These are phyloP conservation scores for Neofusicoccum sp. DNA, from an alignment of 2,329 filamentous ascomycete species.

Conservation along the genomic window DNA sequence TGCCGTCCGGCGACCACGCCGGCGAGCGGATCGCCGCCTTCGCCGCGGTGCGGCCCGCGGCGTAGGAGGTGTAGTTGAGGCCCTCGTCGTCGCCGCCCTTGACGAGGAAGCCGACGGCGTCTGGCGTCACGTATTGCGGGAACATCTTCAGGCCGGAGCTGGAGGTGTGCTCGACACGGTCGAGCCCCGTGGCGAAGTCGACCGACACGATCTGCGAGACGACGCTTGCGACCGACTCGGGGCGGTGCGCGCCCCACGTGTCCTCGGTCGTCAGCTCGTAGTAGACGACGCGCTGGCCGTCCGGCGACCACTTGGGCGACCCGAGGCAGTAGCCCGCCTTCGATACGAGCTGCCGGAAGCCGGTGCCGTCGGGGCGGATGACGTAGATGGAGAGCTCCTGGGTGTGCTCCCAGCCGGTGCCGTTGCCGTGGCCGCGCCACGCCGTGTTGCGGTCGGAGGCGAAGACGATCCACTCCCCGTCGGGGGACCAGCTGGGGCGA, in stretches of 20 bases:
- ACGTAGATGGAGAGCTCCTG: constrained; percentile 46
- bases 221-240: constrained; percentile 28
- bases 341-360: constrained; percentile 38
- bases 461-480: constrained; percentile 47
- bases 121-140: constrained; percentile 27
- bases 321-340: constrained; percentile 42
- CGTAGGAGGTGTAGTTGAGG: constrained; percentile 31
- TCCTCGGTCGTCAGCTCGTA: constrained; percentile 44
- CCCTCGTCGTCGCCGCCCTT: constrained; percentile 33
- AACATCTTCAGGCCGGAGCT: constrained; percentile 36
- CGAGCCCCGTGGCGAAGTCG: constrained; percentile 43
- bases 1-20: constrained; percentile 42
- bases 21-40: constrained; percentile 24
- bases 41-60: constrained; percentile 13
- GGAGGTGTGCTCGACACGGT: constrained; percentile 34
- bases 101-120: constrained; percentile 30
- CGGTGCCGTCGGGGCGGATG: constrained; percentile 42
- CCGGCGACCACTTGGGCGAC: constrained; percentile 39
- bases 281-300: constrained; percentile 27
- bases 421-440: constrained; percentile 46
- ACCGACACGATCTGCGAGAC: constrained; percentile 40
- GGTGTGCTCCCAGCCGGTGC: constrained; percentile 46
- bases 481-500: constrained; percentile 45
- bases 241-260: constrained; percentile 43
- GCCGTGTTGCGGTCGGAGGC: constrained; percentile 46